phyloP scores from a whole-genome alignment of 352 stramenopile genomes.

The Phytophthora rubi region DNA sequence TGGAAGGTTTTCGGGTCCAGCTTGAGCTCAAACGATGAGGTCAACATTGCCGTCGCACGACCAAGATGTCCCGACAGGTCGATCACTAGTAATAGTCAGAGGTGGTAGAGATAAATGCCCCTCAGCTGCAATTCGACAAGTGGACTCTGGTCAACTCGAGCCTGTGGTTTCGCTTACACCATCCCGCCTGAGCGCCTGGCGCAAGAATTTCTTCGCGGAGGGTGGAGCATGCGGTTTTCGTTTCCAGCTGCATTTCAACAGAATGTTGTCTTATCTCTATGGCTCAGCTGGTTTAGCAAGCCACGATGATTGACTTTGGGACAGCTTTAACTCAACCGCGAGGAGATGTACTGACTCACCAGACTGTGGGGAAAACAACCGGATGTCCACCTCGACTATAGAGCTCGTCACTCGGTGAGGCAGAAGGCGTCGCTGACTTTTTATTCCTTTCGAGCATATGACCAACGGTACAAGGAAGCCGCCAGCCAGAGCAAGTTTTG shows the following conservation, averaged over 20 bases:
- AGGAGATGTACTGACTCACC: not conserved
- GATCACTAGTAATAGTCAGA: constrained; percentile 9
- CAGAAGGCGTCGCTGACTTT: not conserved
- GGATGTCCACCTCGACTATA: not conserved
- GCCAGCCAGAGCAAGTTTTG: not conserved
- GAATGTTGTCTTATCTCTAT: not conserved
- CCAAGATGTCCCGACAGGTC: constrained; percentile 24
- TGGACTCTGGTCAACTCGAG: constrained; percentile 1
- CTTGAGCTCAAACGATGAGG: constrained; percentile 22
- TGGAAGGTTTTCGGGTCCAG: constrained; percentile 28
- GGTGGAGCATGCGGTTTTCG: not conserved
- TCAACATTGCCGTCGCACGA: constrained; percentile 24
- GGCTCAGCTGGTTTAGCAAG: not conserved
- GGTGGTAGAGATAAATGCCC: constrained; percentile 2
- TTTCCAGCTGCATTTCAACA: not conserved
- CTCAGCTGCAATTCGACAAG: constrained; percentile 26
- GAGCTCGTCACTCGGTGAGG: constrained; percentile 1
- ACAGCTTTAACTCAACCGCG: not conserved
- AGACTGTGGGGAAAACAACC: not conserved
- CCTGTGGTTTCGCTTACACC: not conserved
- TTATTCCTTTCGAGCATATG: not conserved
- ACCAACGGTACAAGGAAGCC: not conserved
- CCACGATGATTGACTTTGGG: not conserved
- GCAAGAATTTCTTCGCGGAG: not conserved
- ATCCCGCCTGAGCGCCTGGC: not conserved